These are phyloP conservation scores for Boehmeria nivea DNA, from an alignment of 306 rosid genomes.

Conservation along the genomic window DNA sequence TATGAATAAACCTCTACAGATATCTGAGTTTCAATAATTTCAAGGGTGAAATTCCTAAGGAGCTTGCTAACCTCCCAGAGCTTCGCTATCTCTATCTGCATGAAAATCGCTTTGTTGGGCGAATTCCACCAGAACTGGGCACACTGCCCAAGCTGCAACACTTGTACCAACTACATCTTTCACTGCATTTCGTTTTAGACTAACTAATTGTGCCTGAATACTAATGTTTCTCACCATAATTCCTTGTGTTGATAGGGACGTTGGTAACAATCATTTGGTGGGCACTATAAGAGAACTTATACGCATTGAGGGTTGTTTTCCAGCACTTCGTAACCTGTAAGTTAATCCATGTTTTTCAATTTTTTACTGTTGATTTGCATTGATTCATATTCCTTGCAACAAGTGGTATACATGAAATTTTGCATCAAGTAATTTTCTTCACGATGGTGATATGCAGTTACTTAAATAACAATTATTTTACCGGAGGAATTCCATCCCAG, in stretches of 20 bases:
- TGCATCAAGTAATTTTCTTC: slow-evolving; percentile 12
- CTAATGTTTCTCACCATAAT: slow-evolving; percentile 17
- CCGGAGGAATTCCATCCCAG: slow-evolving; percentile 96
- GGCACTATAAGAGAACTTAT: slow-evolving; percentile 97
- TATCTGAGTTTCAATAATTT: slow-evolving; percentile 94
- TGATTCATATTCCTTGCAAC: neutral
- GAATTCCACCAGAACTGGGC: slow-evolving; percentile 90
- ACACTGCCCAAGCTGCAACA: slow-evolving; percentile 88
- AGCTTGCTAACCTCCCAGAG: slow-evolving; percentile 83
- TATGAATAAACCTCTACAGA: slow-evolving; percentile 32
- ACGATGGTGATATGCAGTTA: slow-evolving; percentile 43
- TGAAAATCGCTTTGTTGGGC: slow-evolving; percentile 79
- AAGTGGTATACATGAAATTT: neutral
- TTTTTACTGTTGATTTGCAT: neutral
- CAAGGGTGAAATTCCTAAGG: slow-evolving; percentile 95
- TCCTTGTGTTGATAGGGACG: slow-evolving; percentile 65
- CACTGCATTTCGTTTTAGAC: slow-evolving; percentile 1
- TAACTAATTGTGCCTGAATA: neutral
- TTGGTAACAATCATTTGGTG: slow-evolving; percentile 93
- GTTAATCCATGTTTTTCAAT: slow-evolving; percentile 27
- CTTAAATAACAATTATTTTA: slow-evolving; percentile 82
- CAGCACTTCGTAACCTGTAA: slow-evolving; percentile 86
- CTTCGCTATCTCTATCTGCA: slow-evolving; percentile 94
- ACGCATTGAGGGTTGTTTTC: slow-evolving; percentile 94
- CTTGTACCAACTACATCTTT: slow-evolving; percentile 39